A percentile compares a stretch with the other conserved stretches of the same genome.
phyloP scores from a whole-genome alignment of 1,139 yeast genomes.

The Nakaseomyces kungkrabaensis region DNA sequence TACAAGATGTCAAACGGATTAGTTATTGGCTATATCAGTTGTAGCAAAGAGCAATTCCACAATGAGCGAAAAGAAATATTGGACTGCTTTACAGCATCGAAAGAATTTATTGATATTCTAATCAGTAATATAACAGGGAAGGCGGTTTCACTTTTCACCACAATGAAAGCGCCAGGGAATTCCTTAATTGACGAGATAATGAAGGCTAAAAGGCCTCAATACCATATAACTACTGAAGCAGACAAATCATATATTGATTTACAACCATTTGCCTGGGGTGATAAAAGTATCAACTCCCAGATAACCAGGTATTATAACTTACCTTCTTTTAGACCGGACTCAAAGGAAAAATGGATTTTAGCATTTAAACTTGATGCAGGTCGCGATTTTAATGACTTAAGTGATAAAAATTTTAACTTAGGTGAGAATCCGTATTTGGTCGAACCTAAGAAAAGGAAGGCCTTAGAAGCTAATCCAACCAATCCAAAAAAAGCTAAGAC shows the following conservation, averaged over 20 bases:
- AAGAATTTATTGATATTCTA: constrained; percentile 40
- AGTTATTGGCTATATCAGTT: constrained; percentile 39
- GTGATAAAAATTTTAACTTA: constrained; percentile 10
- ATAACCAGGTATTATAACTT: constrained; percentile 57
- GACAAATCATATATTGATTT: constrained; percentile 45
- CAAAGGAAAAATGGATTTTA: constrained; percentile 57
- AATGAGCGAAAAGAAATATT: constrained; percentile 18
- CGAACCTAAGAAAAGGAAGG: constrained; percentile 4
- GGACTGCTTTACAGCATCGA: constrained; percentile 12
- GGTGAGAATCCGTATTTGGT: constrained; percentile 34
- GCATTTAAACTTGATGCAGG: constrained; percentile 43
- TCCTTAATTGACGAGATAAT: constrained; percentile 39
- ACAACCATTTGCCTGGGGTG: constrained; percentile 48
- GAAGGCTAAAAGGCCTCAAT: constrained; percentile 42
- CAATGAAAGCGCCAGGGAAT: constrained; percentile 21
- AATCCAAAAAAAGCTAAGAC: constrained; percentile 26
- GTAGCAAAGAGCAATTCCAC: constrained; percentile 19
- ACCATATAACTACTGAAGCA: constrained; percentile 52
- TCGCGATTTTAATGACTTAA: not conserved
- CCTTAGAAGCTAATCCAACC: constrained; percentile 6
- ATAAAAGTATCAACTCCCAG: constrained; percentile 8
- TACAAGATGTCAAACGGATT: constrained; percentile 38
- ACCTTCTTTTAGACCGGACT: constrained; percentile 40
- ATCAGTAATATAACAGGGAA: constrained; percentile 55
- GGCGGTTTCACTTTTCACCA: constrained; percentile 29